These are phyloP conservation scores for Neoboletus magnificus DNA, from an alignment of 768 basidiomycete species.

Conservation along the genomic window DNA sequence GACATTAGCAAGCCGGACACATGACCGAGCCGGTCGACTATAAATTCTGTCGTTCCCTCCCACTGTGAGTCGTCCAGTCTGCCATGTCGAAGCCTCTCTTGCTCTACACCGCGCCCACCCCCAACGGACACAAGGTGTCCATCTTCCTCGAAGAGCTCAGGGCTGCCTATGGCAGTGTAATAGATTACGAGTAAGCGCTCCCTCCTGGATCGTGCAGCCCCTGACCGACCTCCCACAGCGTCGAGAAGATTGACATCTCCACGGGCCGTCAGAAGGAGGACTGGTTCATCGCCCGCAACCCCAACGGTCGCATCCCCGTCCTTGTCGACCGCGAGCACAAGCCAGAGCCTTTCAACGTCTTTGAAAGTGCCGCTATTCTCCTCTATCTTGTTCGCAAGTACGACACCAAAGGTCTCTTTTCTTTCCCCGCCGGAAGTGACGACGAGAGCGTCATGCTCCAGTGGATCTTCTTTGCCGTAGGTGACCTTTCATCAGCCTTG, in stretches of 20 bases:
- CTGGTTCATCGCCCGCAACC: slow-evolving; percentile 75
- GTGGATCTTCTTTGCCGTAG: slow-evolving; percentile 83
- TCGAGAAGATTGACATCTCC: slow-evolving; percentile 52
- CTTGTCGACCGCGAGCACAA: slow-evolving; percentile 56
- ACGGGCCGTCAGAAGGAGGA: slow-evolving; percentile 77
- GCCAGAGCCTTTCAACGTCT: slow-evolving; percentile 57
- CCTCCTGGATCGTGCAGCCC: not conserved
- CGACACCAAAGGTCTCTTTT: slow-evolving; percentile 71
- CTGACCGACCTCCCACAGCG: slow-evolving; percentile 31
- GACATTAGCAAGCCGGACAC: slow-evolving; percentile 21
- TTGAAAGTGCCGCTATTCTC: slow-evolving; percentile 79
- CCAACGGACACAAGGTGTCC: slow-evolving; percentile 54
- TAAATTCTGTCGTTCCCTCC: slow-evolving; percentile 3
- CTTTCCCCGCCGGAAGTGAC: slow-evolving; percentile 57
- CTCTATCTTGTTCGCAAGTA: slow-evolving; percentile 81
- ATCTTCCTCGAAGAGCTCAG: slow-evolving; percentile 63
- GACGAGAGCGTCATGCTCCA: slow-evolving; percentile 71
- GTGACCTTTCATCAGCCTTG: slow-evolving; percentile 6
- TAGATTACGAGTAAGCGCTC: slow-evolving; percentile 49
- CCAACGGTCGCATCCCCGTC: slow-evolving; percentile 70
- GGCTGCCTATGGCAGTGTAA: slow-evolving; percentile 40
- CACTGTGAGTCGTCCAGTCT: not conserved
- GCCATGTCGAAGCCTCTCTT: slow-evolving; percentile 26
- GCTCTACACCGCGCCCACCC: slow-evolving; percentile 46
- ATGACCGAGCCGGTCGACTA: slow-evolving; percentile 10